Evolutionary conservation across 2,329 filamentous ascomycete genomes (phyloP).

Genomic region (Periconia macrospinosa): DNA sequence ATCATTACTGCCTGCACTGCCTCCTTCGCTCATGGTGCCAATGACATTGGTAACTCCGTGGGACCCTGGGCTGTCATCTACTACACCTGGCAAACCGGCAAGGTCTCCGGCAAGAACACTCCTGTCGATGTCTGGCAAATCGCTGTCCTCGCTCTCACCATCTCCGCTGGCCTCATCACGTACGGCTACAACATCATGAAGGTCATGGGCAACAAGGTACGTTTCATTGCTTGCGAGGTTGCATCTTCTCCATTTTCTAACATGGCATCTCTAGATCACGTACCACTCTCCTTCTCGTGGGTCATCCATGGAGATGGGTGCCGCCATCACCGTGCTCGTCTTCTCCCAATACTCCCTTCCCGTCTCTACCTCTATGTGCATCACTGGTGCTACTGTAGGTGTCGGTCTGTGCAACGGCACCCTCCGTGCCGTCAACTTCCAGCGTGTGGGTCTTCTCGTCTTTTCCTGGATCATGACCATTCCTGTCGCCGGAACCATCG

Average conservation of each 20-base stretch:
- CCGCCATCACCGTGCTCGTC: conserved; percentile 73
- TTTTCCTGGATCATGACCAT: conserved; percentile 68
- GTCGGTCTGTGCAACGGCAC: conserved; percentile 77
- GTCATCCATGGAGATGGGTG: conserved; percentile 79
- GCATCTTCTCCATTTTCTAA: not conserved
- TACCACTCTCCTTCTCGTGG: conserved; percentile 18
- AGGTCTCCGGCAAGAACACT: conserved; percentile 62
- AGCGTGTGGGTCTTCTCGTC: conserved; percentile 68
- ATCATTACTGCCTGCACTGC: conserved; percentile 49
- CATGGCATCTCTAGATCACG: not conserved
- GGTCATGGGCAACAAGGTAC: conserved; percentile 76
- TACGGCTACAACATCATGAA: conserved; percentile 88
- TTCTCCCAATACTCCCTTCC: conserved; percentile 76
- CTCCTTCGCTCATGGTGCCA: conserved; percentile 66
- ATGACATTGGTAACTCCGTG: conserved; percentile 57
- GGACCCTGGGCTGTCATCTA: conserved; percentile 44
- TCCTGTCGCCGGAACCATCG: conserved; percentile 62
- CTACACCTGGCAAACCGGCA: conserved; percentile 58
- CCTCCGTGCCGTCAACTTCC: conserved; percentile 70
- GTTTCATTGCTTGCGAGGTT: conserved; percentile 63
- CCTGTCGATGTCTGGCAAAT: conserved; percentile 76
- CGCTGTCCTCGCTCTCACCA: conserved; percentile 65
- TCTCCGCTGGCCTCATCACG: conserved; percentile 68
- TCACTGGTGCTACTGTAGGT: conserved; percentile 76
- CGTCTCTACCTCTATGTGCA: conserved; percentile 70